phyloP scores from a whole-genome alignment of 2,329 filamentous ascomycete species.

The Nemania abortiva region DNA sequence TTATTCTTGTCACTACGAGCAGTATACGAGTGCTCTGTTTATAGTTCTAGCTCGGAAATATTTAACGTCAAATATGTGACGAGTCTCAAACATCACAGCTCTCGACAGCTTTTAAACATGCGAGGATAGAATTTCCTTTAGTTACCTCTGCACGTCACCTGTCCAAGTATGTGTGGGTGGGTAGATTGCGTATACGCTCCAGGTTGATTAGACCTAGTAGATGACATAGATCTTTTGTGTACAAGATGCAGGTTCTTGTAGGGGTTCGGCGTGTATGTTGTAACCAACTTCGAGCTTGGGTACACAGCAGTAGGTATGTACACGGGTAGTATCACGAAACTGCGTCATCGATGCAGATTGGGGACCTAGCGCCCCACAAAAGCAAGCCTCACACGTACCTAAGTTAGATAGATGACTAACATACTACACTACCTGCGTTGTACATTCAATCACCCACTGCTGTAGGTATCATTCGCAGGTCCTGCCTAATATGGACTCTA shows the following conservation, averaged over 20 bases:
- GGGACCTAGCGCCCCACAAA: constrained; percentile 15
- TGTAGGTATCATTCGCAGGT: neutral
- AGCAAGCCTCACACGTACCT: neutral
- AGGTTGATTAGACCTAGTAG: neutral
- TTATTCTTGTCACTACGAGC: too few relatives aligned
- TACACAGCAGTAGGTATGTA: too few relatives aligned
- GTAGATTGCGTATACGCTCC: neutral
- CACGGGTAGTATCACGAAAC: neutral
- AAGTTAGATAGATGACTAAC: neutral
- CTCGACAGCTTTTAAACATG: neutral
- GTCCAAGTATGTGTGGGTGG: neutral
- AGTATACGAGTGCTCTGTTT: too few relatives aligned
- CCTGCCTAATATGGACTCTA: constrained; percentile 43
- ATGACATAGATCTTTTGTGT: neutral
- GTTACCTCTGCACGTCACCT: neutral
- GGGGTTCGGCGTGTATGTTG: neutral
- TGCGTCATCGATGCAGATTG: constrained; percentile 20
- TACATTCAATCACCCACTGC: neutral
- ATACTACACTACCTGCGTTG: neutral
- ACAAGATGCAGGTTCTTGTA: neutral
- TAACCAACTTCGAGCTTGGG: neutral
- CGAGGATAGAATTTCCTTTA: too few relatives aligned
- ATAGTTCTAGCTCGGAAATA: too few relatives aligned
- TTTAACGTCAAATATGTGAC: too few relatives aligned
- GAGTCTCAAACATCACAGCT: too few relatives aligned